Evolutionary conservation across 2,329 filamentous ascomycete species (phyloP).

Genomic region (Allantophomopsis cytisporea): DNA sequence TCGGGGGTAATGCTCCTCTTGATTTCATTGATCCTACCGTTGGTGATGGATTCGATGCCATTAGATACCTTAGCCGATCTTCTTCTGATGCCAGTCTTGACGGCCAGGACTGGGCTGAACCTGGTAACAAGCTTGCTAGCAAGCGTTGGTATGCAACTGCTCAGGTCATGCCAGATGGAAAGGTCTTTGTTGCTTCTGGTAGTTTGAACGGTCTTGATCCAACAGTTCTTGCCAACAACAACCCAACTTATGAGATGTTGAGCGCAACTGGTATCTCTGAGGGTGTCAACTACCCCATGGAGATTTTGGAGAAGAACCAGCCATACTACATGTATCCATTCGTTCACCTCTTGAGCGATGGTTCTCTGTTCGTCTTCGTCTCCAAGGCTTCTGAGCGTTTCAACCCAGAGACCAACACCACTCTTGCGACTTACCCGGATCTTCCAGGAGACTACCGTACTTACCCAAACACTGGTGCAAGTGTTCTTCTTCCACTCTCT

Average conservation of each 20-base stretch:
- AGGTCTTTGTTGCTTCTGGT: constrained; percentile 45
- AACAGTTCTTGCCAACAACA: constrained; percentile 39
- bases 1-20: constrained; percentile 44
- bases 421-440: constrained; percentile 32
- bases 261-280: constrained; percentile 29
- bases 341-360: constrained; percentile 41
- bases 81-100: constrained; percentile 28
- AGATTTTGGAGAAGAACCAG: constrained; percentile 40
- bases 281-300: constrained; percentile 33
- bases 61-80: constrained; percentile 38
- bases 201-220: constrained; percentile 44
- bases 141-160: constrained; percentile 47
- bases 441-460: constrained; percentile 41
- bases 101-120: constrained; percentile 37
- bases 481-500: constrained; percentile 37
- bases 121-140: constrained; percentile 36
- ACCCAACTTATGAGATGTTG: constrained; percentile 49
- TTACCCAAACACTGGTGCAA: constrained; percentile 46
- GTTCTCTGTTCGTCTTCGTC: constrained; percentile 40
- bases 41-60: constrained; percentile 40
- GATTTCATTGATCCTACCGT: constrained; percentile 41
- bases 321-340: constrained; percentile 55
- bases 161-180: constrained; percentile 42
- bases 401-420: constrained; percentile 29
- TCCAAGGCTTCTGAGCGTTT: constrained; percentile 42